Evolutionary conservation across 192 early-diverging fungal genomes (phyloP), one percentile per base, ranked within the genome.

Genomic region (Backusella parvicylindrica): DNA sequence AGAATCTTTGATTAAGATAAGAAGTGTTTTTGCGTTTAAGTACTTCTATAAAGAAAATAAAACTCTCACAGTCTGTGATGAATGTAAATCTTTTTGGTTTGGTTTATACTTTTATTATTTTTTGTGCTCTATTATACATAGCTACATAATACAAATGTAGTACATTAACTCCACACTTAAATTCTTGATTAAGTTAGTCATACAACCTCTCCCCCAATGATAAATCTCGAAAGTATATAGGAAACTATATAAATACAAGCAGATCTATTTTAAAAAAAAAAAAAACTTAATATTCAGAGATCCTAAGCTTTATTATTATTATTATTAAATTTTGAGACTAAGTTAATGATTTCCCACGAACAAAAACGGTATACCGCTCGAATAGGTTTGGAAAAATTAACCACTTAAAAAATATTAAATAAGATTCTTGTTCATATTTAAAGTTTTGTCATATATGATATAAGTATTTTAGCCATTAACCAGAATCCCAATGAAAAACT

Each of bases 121-220:
- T 53, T 53, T 53, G 50, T 53, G n/a, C 21, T 53, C n/a, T 53
- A n/a, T 8, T 23, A 8, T 53, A n/a, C 37, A 11, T 53, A 21
- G 6, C 1, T n/a, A 53, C 0, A 53, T 53, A 18, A 21, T 21
- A 26, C n/a, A 53, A 53, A 21, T 21, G 50, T 53, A 53, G 50
- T 21, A 53, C 50, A 53, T 53, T 3, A 21, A 26, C 50, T 53
- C 50, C 50, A 53, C n/a, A 21, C 21, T 53, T 53, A 53, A 53
- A 53, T 53, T 53, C 50, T 53, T 53, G 50, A 53, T 53, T 21
- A 53, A 53, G 50, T 53, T 53, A 53, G 50, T 53, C 50, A 53
- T 53, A 53, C 50, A 53, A 53, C 21, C 40, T 21, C 50, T 53
- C 50, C 18, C n/a, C 50, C 50, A 53, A 53, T 53, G 9, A 53